phyloP scores from a whole-genome alignment of 345 rosid genomes.

The Viola odorata region DNA sequence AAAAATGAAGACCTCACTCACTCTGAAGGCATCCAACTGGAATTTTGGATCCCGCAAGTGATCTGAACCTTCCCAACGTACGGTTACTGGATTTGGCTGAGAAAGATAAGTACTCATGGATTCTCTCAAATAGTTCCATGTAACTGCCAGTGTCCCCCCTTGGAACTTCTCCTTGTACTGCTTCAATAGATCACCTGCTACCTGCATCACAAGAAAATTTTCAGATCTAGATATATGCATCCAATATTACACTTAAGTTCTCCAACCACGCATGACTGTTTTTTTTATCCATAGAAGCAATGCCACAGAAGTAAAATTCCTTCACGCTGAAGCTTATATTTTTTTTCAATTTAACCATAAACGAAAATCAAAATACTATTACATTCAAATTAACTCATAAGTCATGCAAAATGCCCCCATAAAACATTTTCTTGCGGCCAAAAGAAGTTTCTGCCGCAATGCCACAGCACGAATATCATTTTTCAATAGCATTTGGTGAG shows the following conservation, averaged over 20 bases:
- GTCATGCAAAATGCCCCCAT: no score
- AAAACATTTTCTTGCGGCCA: no score
- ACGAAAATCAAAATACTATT: background rate
- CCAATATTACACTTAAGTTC: no score
- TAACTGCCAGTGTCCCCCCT: slow-evolving; percentile 87
- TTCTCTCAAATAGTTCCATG: slow-evolving; percentile 93
- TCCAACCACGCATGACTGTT: no score
- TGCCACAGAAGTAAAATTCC: background rate
- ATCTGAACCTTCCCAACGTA: slow-evolving; percentile 89
- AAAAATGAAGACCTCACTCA: slow-evolving; percentile 31
- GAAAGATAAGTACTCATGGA: slow-evolving; percentile 87
- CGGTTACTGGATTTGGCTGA: slow-evolving; percentile 94
- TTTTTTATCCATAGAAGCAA: no score
- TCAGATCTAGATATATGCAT: slow-evolving; percentile 11
- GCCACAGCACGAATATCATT: no score
- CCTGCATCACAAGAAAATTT: slow-evolving; percentile 39
- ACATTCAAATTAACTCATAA: no score
- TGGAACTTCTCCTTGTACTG: slow-evolving; percentile 82
- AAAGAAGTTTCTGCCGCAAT: no score
- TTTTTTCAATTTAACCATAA: background rate
- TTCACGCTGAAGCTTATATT: no score
- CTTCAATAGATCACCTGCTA: slow-evolving; percentile 87
- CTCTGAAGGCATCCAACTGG: slow-evolving; percentile 95
- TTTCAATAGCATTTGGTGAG: no score
- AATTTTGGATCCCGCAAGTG: slow-evolving; percentile 91